Evolutionary conservation across 2,329 filamentous ascomycete genomes (phyloP).

Genomic region (Kalaharituber pfeilii): DNA sequence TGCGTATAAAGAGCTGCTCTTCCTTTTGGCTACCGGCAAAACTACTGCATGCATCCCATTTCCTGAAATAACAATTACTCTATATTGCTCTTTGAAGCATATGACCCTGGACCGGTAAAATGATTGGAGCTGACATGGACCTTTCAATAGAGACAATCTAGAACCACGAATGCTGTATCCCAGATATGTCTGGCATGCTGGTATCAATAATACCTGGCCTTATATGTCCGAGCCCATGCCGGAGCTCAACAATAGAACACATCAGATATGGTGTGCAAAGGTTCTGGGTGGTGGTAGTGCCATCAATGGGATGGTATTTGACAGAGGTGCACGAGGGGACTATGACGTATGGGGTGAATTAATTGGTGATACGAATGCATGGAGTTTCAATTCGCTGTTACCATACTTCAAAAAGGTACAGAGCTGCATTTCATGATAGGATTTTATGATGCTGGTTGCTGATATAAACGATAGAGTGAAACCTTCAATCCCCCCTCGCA

Average conservation of each 20-base stretch:
- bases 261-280: conserved; percentile 18
- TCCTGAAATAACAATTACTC: not conserved
- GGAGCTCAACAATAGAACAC: conserved; percentile 9
- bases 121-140: too few species aligned
- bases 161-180: not conserved
- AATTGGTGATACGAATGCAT: conserved; percentile 30
- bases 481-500: conserved; percentile 30
- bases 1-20: conserved; percentile 22
- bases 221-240: not conserved
- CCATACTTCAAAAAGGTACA: conserved; percentile 35
- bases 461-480: conserved; percentile 23
- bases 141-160: too few species aligned
- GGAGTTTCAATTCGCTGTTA: conserved; percentile 31
- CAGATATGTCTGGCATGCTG: too few species aligned
- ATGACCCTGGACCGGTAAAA: not conserved
- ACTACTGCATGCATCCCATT: not conserved
- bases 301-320: conserved; percentile 30
- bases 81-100: not conserved
- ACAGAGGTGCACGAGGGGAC: conserved; percentile 27
- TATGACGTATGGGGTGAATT: conserved; percentile 33
- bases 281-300: conserved; percentile 29
- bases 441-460: not conserved
- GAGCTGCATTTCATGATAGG: conserved; percentile 7
- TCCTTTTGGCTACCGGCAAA: conserved; percentile 13
- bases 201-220: not conserved